phyloP scores from a whole-genome alignment of 257 asterid genomes.

The Petunia axillaris region DNA sequence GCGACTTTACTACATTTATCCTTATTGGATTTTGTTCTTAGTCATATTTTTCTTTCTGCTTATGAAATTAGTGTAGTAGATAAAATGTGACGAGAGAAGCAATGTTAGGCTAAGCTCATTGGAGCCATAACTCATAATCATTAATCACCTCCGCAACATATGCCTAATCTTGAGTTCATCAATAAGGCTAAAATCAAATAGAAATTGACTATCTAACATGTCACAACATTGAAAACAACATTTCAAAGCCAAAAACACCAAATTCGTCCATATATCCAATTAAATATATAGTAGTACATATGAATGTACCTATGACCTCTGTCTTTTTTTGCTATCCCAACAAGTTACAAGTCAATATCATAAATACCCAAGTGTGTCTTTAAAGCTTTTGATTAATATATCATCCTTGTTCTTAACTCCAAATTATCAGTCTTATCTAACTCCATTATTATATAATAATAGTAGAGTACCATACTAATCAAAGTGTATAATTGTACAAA shows the following conservation, averaged over 20 bases:
- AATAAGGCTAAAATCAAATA: not conserved
- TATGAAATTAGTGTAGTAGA: no score
- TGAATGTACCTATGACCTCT: no score
- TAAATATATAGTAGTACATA: no score
- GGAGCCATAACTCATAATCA: no score
- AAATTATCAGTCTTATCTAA: not conserved
- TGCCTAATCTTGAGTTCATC: not conserved
- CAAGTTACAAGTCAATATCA: not conserved
- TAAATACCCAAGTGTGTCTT: not conserved
- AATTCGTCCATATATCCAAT: not conserved
- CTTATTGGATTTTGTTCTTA: no score
- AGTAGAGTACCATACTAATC: slow-evolving; percentile 1
- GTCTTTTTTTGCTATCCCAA: no score
- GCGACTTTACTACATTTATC: no score
- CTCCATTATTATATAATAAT: not conserved
- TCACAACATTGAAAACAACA: not conserved
- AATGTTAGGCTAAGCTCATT: no score
- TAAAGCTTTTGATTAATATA: no score
- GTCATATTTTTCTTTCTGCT: no score
- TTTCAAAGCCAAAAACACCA: not conserved
- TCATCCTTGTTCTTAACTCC: slow-evolving; percentile 20
- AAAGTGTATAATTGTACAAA: slow-evolving; percentile 3
- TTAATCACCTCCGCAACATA: not conserved
- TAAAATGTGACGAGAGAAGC: no score
- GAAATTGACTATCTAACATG: not conserved